Conservation (phyloP, 2,329 filamentous ascomycete genomes). For the Pestalotiopsis sp. region DNA sequence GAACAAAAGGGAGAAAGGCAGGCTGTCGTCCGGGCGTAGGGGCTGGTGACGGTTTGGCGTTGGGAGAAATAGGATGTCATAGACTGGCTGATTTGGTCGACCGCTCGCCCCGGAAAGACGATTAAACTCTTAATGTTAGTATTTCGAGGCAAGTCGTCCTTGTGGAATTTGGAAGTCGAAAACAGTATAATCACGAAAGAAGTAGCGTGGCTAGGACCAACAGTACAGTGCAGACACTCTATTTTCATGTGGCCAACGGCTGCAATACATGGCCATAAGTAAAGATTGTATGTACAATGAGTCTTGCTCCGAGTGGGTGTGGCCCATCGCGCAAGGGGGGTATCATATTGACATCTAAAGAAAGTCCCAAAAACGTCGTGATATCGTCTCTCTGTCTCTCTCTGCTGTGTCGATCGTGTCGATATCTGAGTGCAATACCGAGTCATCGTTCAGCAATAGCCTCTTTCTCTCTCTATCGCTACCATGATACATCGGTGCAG, state of each 20-base stretch:
- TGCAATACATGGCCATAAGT: neutral
- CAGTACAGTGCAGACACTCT: neutral
- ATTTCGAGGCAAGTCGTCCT: neutral
- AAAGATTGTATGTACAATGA: neutral
- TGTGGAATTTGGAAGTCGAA: neutral
- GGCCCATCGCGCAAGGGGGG: neutral
- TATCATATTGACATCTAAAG: neutral
- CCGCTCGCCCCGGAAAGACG: neutral
- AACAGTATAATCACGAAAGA: neutral
- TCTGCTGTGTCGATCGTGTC: neutral
- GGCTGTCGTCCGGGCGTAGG: neutral
- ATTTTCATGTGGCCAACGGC: neutral
- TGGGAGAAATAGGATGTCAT: neutral
- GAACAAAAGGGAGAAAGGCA: neutral
- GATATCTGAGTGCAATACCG: no score
- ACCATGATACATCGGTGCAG: no score
- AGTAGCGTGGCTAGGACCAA: neutral
- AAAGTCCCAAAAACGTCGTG: neutral
- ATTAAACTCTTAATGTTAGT: neutral
- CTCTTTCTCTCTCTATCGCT: neutral
- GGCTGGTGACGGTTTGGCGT: neutral
- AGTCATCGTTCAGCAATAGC: neutral
- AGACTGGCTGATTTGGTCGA: neutral
- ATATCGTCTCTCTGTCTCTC: neutral
- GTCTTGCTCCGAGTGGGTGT: neutral